Evolutionary conservation across 805 yeast genomes (phyloP), one percentile per base, ranked within the genome.

Genomic region (Saturnispora zaruensis): DNA sequence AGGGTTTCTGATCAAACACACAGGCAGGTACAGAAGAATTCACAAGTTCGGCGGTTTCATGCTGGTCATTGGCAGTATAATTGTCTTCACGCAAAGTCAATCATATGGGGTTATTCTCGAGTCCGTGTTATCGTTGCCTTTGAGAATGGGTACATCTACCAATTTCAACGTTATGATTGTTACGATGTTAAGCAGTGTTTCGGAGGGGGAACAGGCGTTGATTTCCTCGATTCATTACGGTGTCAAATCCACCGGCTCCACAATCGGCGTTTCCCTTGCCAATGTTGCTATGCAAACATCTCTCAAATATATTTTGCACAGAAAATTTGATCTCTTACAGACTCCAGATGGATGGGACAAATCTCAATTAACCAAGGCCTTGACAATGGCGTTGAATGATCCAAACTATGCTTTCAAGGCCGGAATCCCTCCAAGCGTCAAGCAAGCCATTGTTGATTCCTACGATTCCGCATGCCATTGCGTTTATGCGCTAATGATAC

Each of bases 181-280:
- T 26, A 83, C 93, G 0, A 72, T 87, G 64, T 82, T 87, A 46
- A 81, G 93, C 0, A 78, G 91, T 1, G 91, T 83, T 3, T 81
- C 83, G 13, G 65, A 70, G 21, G 73, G 75, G 48, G 77, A 72
- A 59, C 95, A 87, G 64, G 95, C 96, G 1, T 76, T 87, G 16
- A 82, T 90, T 2, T 88, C 96, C 0, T 85, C 95, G 0, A 84
- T 89, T 51, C 95, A 87, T 59, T 89, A 89, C 63, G 87, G 78
- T 6, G 75, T 76, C 57, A 65, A 79, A 54, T 68, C 79, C 7
- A 73, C 78, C 1, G 79, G 79, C 0, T 74, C 79, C 2, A 75
- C 79, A 1, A 57, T 75, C 42, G 80, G 79, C 20, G 78, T 75
- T 13, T 64, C 79, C 0, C 60, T 73, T 30, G 72, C 75, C 3